Evolutionary conservation across 164 flowering plant genomes (phyloP), one percentile per base, ranked within the genome.

Genomic region (Vitis cinerea): DNA sequence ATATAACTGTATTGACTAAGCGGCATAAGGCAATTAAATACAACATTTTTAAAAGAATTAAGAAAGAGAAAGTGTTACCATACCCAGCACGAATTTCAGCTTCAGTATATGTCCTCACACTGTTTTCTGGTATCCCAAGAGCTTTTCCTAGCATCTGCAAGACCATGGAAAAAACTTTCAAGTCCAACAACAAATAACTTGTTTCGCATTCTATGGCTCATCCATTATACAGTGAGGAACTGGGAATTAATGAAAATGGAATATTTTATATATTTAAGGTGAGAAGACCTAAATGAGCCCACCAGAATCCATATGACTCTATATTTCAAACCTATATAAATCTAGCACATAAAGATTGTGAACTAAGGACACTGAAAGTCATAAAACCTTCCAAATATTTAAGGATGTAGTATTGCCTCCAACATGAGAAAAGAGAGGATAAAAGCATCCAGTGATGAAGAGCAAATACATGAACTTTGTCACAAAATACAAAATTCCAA

Each of bases 61-160:
- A 48, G 19, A 30, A 64, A 57, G 6, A 23, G 19, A 64, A 11
- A 53, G 50, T 55, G 61, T 48, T 8, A 13, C 5, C 82, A 67
- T 85, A 94, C 99, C 99, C 83, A 58, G 99, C 94, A 78, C 97
- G 97, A 79, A 94, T 94, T 83, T 94, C 99, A 76, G 99, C 97
- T 82, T 94, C 99, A 67, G 99, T 72, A 59, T 79, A 94, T 47
- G 97, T 94, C 77, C 88, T 86, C 8, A 94, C 86, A 75, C 85
- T 92, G 72, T 86, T 88, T 65, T 87, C 97, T 10, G 95, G 94
- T 72, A 94, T 86, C 65, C 97, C 97, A 67, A 94, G 80, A 75
- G 95, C 97, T 72, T 83, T 90, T 49, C 99, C 99, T 23, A 94
- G 74, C 31, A 83, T 77, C 97, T 94, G 87, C 76, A 81, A 78